Conservation (phyloP, 1,139 yeast genomes). For the Zygosaccharomyces pseudobailii region DNA sequence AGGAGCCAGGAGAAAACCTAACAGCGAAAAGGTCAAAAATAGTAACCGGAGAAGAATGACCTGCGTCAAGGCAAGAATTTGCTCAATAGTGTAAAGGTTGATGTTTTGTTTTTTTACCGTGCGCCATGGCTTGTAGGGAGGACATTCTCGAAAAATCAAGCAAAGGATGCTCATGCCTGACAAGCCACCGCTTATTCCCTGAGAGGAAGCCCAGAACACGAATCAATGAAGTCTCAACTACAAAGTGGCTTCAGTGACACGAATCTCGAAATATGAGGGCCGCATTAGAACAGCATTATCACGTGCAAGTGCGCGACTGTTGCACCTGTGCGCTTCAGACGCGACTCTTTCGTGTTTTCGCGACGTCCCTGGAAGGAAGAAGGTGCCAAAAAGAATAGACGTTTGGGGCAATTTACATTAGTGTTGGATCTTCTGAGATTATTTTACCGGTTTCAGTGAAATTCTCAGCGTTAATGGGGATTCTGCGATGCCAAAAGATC, state of each 20-base stretch:
- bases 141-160: neutral
- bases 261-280: neutral
- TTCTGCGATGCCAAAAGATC: slow-evolving; percentile 2
- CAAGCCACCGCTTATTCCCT: neutral
- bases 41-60: neutral
- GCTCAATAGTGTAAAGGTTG: neutral
- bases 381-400: slow-evolving; percentile 4
- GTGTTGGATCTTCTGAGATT: neutral
- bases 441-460: slow-evolving; percentile 2
- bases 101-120: neutral
- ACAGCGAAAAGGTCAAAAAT: neutral
- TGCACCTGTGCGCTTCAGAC: neutral
- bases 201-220: neutral
- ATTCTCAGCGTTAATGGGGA: slow-evolving; percentile 1
- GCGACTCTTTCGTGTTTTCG: slow-evolving; percentile 5
- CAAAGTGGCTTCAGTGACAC: neutral
- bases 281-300: neutral
- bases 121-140: neutral
- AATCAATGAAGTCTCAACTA: neutral
- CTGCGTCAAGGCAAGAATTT: neutral
- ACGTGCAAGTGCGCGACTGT: neutral
- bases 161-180: neutral
- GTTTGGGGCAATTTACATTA: slow-evolving; percentile 1
- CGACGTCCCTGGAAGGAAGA: neutral
- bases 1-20: neutral